Conservation (phyloP, 2,329 filamentous ascomycete species). For the Exophiala viscosa region DNA sequence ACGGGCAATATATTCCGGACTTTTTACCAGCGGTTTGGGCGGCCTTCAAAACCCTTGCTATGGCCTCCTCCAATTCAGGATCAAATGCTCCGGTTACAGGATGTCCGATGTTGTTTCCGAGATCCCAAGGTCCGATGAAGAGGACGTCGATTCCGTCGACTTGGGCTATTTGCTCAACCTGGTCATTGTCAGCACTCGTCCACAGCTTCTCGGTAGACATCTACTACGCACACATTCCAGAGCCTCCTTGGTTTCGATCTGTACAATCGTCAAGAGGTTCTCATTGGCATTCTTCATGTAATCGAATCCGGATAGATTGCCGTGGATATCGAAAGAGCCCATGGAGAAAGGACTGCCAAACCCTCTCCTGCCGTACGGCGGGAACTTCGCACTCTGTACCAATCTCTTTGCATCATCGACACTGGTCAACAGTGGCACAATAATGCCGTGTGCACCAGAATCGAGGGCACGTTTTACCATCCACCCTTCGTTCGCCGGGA, state of each 20-base stretch:
- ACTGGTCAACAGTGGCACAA: constrained; percentile 53
- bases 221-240: constrained; percentile 34
- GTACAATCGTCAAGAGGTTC: constrained; percentile 48
- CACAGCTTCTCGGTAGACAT: background rate
- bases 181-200: constrained; percentile 5
- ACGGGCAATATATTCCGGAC: constrained; percentile 53
- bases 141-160: constrained; percentile 52
- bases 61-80: constrained; percentile 50
- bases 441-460: constrained; percentile 56
- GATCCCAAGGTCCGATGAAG: constrained; percentile 54
- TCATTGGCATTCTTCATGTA: constrained; percentile 56
- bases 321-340: constrained; percentile 40
- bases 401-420: constrained; percentile 52
- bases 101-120: constrained; percentile 56
- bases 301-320: constrained; percentile 39
- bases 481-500: constrained; percentile 57
- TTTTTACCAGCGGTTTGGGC: constrained; percentile 52
- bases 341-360: constrained; percentile 56
- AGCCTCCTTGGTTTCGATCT: constrained; percentile 42
- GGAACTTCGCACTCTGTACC: constrained; percentile 54
- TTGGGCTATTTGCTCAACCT: constrained; percentile 50
- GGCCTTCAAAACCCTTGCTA: constrained; percentile 49
- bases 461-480: constrained; percentile 62
- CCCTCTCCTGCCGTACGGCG: constrained; percentile 52
- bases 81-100: constrained; percentile 49